These are phyloP conservation scores for Staphylotrichum tortipilum DNA, from an alignment of 495 filamentous ascomycete species.

Conservation along the genomic window DNA sequence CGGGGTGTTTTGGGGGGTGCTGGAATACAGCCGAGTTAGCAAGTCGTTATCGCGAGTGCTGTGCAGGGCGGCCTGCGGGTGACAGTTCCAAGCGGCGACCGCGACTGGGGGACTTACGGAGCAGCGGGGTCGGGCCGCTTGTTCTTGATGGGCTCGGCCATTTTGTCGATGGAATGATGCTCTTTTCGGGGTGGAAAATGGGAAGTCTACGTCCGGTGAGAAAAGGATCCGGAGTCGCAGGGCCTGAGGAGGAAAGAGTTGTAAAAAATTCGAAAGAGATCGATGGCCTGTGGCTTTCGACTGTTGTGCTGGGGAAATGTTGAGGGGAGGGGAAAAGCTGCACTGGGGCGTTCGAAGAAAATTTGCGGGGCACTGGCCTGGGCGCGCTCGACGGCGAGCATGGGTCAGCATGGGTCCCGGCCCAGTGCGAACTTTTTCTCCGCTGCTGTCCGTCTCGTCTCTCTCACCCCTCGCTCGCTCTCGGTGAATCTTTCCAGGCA, in stretches of 20 bases:
- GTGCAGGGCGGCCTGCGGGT: background rate
- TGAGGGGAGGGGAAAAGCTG: conserved; percentile 27
- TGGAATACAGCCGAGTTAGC: conserved; percentile 34
- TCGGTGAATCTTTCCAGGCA: background rate
- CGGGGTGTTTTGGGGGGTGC: conserved; percentile 94
- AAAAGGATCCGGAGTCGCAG: background rate
- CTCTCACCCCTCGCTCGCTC: no score
- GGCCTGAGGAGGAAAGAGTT: conserved; percentile 2
- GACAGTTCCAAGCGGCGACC: background rate
- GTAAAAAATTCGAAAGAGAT: conserved; percentile 11
- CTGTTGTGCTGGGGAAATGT: conserved; percentile 19
- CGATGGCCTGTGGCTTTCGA: conserved; percentile 11
- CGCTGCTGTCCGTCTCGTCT: background rate
- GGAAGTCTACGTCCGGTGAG: background rate
- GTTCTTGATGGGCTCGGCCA: conserved; percentile 88
- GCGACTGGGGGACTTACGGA: conserved; percentile 47
- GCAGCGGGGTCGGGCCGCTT: conserved; percentile 78
- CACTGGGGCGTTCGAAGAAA: conserved; percentile 18
- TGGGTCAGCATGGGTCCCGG: conserved; percentile 3
- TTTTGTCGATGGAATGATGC: conserved; percentile 25
- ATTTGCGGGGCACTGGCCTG: conserved; percentile 19
- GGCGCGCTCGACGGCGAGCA: conserved; percentile 6
- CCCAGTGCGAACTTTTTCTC: background rate
- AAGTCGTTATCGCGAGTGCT: conserved; percentile 13
- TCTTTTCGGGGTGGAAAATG: background rate